Evolutionary conservation across 2,329 filamentous ascomycete species (phyloP), one percentile per base, ranked within the genome.

Genomic region (Hyphodiscus sp.): DNA sequence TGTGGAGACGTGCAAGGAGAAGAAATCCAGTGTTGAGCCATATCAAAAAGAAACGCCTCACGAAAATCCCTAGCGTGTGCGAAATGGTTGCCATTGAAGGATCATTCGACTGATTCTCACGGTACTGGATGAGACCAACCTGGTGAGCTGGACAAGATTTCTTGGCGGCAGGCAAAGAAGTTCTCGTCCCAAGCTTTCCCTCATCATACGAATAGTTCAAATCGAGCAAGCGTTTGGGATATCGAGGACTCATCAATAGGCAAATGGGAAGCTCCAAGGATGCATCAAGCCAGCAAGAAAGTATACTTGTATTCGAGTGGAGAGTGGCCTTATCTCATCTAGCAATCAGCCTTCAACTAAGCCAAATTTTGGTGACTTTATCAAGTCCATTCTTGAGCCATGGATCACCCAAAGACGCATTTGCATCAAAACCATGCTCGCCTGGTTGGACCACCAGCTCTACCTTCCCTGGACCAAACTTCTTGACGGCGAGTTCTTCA

Each of bases 371-470:
- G 2, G 45, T 26, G 20, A 46, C 45, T n/a, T 29, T 46, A 2
- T 19, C 23, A 2, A 29, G 44, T 10, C 58, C 58, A 7, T 57
- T 50, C 43, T 58, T 54, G 55, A 62, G 44, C 58, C 60, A 63
- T 1, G 51, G 48, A 15, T 52, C 53, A 23, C 61, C 58, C 19
- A 62, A 41, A 6, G 30, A 47, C 10, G 51, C 50, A 19, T 47
- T 51, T 19, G 19, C 30, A 57, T 59, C 60, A 56, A 57, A 53
- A 2, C 55, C 57, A 53, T 59, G 58, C 10, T 61, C 57, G 18
- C 60, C 58, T 38, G 38, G 49, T 50, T 59, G 49, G 50, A 57
- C 53, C 45, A 53, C 26, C 43, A 52, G 44, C 33, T 47, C 26
- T 2, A 38, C 44, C 23, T 51, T 53, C 29, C 29, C 53, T 9